Base-by-base conservation (phyloP, 805 yeast species). In the Huiozyma sinensis region DNA sequence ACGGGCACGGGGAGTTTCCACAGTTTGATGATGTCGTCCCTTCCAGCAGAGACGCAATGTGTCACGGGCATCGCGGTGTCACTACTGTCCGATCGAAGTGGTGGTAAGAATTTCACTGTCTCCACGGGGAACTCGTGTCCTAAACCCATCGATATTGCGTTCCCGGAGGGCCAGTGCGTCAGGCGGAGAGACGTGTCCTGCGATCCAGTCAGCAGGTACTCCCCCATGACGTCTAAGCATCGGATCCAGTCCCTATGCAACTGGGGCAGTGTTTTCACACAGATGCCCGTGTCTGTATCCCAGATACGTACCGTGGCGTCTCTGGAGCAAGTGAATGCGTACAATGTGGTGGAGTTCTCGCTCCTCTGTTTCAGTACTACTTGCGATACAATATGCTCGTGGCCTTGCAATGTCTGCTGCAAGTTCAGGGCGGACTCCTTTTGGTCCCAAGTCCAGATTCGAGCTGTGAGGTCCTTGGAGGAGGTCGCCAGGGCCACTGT, bases 201-300 rank as follows among this genome's bases (percentile, higher is more conserved):
- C 4, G 95, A 83, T 33, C 88, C 83, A 1, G 89, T 79, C 17
- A 86, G 47, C 4, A 85, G 47, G 49, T 72, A 83, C 39, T 77
- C 80, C 2, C 81, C 81, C 4, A 66, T 60, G 1, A 69, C 56
- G 48, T 79, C 86, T 2, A 87, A 50, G 8, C 76, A 68, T 45
- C 95, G 68, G 4, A 87, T 87, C 97, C 97, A 89, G 50, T 87
- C 95, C 7, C 84, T 73, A 61, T 89, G 97, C 1, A 89, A 90
- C 8, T 42, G 11, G 11, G 74, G 70, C 45, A 87, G 76, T 0
- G 84, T 76, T 47, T 73, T 71, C 12, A 76, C 51, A 47, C 87
- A 76, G 70, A 76, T 78, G 0, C 95, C 95, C 4, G 77, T 70
- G 2, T 67, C 61, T 6, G 81, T 55, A 60, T 83, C 83, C 89